A percentile compares a stretch with the other conserved stretches of the same genome.
Conservation (phyloP, 139 green algal species). For the Chlamydomonas applanata region DNA sequence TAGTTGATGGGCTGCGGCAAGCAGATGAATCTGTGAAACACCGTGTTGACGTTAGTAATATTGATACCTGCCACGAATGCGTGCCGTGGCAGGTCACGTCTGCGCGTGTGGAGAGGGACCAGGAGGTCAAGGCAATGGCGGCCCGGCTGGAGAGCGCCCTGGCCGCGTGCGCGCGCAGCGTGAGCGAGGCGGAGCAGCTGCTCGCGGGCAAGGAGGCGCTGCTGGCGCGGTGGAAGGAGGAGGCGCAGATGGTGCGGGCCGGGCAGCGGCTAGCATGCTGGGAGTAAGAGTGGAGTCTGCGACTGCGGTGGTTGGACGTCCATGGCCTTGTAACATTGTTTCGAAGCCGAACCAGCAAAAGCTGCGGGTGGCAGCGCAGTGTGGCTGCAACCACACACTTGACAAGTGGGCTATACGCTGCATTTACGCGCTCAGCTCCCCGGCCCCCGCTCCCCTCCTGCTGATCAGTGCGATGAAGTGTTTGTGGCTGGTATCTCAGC, state of each 20-base stretch:
- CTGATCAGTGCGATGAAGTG: too few species aligned
- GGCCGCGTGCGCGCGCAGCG: slow-evolving; percentile 16
- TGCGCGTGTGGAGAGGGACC: slow-evolving; percentile 34
- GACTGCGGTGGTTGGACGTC: too few species aligned
- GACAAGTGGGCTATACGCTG: too few species aligned
- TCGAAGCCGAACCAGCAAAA: background rate
- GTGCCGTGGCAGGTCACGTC: slow-evolving; percentile 29
- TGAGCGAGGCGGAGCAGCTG: slow-evolving; percentile 47
- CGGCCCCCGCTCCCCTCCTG: too few species aligned
- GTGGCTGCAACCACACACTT: too few species aligned
- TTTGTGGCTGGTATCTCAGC: too few species aligned
- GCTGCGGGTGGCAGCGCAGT: too few species aligned
- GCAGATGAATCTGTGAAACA: too few species aligned
- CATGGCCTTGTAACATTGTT: background rate
- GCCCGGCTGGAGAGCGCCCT: slow-evolving; percentile 38
- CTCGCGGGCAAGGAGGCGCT: slow-evolving; percentile 44
- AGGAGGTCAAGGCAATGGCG: slow-evolving; percentile 33
- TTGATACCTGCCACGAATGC: background rate
- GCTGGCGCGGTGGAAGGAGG: slow-evolving; percentile 47
- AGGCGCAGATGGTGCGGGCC: slow-evolving; percentile 46
- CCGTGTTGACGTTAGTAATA: background rate
- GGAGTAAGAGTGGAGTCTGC: background rate
- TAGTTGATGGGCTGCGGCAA: too few species aligned
- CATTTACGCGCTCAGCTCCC: too few species aligned
- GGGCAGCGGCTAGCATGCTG: background rate